phyloP scores from a whole-genome alignment of 306 rosid species.

The Pachyrhizus erosus region DNA sequence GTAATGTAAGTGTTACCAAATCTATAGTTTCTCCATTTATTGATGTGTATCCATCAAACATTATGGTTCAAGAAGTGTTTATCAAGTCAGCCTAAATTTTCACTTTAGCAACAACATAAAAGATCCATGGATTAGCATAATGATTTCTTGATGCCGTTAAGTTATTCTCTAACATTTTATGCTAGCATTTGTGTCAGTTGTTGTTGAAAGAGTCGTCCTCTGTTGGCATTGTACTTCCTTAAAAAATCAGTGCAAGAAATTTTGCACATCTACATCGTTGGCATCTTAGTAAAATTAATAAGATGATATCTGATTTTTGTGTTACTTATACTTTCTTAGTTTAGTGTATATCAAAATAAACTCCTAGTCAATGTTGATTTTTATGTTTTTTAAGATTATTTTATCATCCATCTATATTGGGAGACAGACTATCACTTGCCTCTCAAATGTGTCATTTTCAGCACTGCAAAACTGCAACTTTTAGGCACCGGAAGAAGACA shows the following conservation, averaged over 20 bases:
- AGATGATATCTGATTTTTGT: background rate
- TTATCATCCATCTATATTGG: background rate
- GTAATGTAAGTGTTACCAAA: too few relatives aligned
- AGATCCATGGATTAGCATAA: background rate
- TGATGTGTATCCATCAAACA: too few relatives aligned
- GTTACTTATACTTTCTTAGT: background rate
- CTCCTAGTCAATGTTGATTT: background rate
- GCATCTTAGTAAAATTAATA: slow-evolving; percentile 2
- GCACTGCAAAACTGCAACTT: slow-evolving; percentile 16
- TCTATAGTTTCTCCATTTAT: too few relatives aligned
- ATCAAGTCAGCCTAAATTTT: slow-evolving; percentile 6
- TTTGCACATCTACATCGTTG: background rate
- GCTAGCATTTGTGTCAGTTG: background rate
- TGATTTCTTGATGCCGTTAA: background rate
- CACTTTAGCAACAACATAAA: background rate
- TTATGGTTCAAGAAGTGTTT: too few relatives aligned
- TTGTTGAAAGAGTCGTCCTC: background rate
- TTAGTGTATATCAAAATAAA: background rate
- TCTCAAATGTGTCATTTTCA: background rate
- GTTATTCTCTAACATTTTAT: slow-evolving; percentile 9
- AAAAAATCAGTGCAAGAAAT: background rate
- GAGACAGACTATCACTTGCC: background rate
- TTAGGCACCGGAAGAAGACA: background rate
- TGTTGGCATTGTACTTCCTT: background rate
- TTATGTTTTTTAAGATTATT: background rate